These are phyloP conservation scores for Boletellus ananiceps DNA, from an alignment of 768 basidiomycete genomes.

Conservation along the genomic window DNA sequence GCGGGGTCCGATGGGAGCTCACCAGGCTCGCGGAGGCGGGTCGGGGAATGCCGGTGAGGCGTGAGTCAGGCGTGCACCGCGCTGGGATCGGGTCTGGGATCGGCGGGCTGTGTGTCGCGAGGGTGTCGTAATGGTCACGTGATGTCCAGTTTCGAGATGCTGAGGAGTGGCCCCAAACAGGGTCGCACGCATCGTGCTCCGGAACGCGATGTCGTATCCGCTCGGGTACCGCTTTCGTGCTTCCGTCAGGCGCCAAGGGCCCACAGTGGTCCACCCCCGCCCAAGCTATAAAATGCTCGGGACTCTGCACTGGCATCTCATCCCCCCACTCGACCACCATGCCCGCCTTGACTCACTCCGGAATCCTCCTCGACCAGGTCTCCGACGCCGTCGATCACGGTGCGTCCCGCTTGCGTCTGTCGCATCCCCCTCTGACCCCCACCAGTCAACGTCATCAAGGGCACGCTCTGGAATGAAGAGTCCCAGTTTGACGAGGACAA, in stretches of 20 bases:
- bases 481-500: slow-evolving; percentile 54
- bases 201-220: slow-evolving; percentile 20
- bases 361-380: slow-evolving; percentile 35
- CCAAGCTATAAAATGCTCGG: slow-evolving; percentile 18
- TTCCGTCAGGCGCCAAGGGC: slow-evolving; percentile 11
- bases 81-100: too few species aligned
- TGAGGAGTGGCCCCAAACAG: too few species aligned
- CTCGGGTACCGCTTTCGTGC: slow-evolving; percentile 10
- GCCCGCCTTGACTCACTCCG: slow-evolving; percentile 28
- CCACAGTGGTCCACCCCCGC: slow-evolving; percentile 4
- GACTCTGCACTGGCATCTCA: not conserved
- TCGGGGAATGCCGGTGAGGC: too few species aligned
- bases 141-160: too few species aligned
- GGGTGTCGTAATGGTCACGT: too few species aligned
- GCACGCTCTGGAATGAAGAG: slow-evolving; percentile 51
- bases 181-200: slow-evolving; percentile 10
- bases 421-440: not conserved
- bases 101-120: too few species aligned
- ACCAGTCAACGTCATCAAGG: slow-evolving; percentile 67
- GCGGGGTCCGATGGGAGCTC: too few species aligned
- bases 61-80: too few species aligned
- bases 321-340: slow-evolving; percentile 8
- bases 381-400: slow-evolving; percentile 50
- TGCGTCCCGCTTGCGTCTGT: slow-evolving; percentile 18
- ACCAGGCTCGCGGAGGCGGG: too few species aligned